Percentiles rank a stretch among this genome's conserved stretches.
Conservation (phyloP, 768 basidiomycete species). For the Boletus tomentosulus region DNA sequence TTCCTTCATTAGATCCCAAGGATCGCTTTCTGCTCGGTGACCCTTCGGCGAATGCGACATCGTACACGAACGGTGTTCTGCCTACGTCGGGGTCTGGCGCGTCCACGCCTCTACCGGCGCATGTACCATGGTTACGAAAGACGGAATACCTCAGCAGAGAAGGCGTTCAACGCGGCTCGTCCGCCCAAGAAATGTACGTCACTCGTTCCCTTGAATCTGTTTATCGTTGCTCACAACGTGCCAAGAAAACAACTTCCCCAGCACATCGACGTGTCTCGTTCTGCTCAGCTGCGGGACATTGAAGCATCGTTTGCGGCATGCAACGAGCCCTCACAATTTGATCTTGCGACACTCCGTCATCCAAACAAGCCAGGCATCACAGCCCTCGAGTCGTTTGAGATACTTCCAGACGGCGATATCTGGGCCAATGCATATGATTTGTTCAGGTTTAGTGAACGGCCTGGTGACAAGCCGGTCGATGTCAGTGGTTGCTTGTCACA, state of each 20-base stretch:
- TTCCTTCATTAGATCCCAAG: slow-evolving; percentile 64
- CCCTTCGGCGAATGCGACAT: slow-evolving; percentile 39
- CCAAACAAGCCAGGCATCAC: slow-evolving; percentile 74
- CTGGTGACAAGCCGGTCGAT: slow-evolving; percentile 71
- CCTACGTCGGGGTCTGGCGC: slow-evolving; percentile 35
- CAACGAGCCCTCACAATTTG: slow-evolving; percentile 52
- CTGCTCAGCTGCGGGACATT: slow-evolving; percentile 73
- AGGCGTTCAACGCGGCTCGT: slow-evolving; percentile 42
- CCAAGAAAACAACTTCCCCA: slow-evolving; percentile 44
- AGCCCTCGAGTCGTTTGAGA: slow-evolving; percentile 77
- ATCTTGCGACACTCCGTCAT: slow-evolving; percentile 59
- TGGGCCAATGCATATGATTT: slow-evolving; percentile 90
- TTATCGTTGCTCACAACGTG: background rate
- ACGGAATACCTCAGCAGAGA: slow-evolving; percentile 83
- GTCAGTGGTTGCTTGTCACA: slow-evolving; percentile 36
- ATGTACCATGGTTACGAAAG: slow-evolving; percentile 89
- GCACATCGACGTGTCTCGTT: slow-evolving; percentile 66
- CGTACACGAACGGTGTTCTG: slow-evolving; percentile 41
- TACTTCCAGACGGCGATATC: slow-evolving; percentile 79
- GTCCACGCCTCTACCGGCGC: slow-evolving; percentile 45
- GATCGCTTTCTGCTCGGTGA: slow-evolving; percentile 77
- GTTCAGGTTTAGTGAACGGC: slow-evolving; percentile 81
- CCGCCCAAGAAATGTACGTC: slow-evolving; percentile 53
- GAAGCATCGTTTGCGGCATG: slow-evolving; percentile 67
- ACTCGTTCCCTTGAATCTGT: slow-evolving; percentile 5